Conservation (phyloP, 73 alveolate species). For the Tetrahymena elliotti region DNA sequence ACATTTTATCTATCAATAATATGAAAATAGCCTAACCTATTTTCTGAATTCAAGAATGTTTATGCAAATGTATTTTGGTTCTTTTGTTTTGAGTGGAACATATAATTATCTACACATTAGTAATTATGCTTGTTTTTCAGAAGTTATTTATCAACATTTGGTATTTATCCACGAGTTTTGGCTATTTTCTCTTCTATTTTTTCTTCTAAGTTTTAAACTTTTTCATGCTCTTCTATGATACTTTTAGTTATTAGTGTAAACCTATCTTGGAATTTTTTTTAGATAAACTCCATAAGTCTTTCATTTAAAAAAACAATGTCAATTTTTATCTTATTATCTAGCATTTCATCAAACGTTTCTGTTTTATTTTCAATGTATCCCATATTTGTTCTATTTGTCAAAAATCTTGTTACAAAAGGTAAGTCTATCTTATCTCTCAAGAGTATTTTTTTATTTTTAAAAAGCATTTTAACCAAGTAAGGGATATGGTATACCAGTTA, state of each 20-base stretch:
- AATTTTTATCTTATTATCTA: not conserved
- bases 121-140: not conserved
- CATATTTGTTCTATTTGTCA: not conserved
- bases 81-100: not conserved
- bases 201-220: not conserved
- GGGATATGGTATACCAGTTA: not conserved
- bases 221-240: not conserved
- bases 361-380: not conserved
- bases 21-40: not conserved
- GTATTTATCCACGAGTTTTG: not conserved
- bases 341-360: not conserved
- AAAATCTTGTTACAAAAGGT: not conserved
- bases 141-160: not conserved
- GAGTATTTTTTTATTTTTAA: not conserved
- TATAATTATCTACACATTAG: not conserved
- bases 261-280: not conserved
- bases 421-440: not conserved
- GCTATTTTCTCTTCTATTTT: not conserved
- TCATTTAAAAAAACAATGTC: not conserved
- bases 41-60: not conserved
- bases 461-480: not conserved
- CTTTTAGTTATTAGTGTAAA: not conserved
- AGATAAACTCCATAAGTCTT: not conserved
- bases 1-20: not conserved
- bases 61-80: not conserved